Percentiles rank a stretch among this genome's conserved stretches.
phyloP scores from a whole-genome alignment of 179 eudicot genomes.

The Beta corolliflora region DNA sequence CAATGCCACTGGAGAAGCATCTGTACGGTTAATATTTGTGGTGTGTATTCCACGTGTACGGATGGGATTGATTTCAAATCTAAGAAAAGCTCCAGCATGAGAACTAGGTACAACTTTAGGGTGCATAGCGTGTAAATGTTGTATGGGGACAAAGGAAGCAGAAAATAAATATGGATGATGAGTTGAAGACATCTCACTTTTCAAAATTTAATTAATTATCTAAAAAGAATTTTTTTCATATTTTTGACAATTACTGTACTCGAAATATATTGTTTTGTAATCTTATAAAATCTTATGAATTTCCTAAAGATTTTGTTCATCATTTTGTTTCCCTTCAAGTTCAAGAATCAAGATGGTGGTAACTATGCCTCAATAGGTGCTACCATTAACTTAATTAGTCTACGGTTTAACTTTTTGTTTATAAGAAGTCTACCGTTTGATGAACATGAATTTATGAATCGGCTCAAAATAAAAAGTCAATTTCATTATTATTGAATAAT shows the following conservation, averaged over 20 bases:
- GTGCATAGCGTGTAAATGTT: slow-evolving; percentile 29
- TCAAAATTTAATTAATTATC: neutral
- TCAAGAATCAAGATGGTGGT: slow-evolving; percentile 25
- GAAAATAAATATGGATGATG: slow-evolving; percentile 9
- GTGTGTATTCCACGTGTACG: slow-evolving; percentile 19
- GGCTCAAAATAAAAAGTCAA: neutral
- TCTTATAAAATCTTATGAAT: neutral
- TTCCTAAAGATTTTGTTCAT: slow-evolving; percentile 18
- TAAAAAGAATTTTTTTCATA: too few relatives aligned
- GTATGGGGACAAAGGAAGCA: slow-evolving; percentile 40
- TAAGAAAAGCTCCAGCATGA: neutral
- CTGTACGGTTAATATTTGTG: neutral
- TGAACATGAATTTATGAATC: neutral
- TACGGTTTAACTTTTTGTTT: neutral
- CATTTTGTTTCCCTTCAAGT: slow-evolving; percentile 24
- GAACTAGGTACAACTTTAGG: slow-evolving; percentile 10
- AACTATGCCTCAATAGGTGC: slow-evolving; percentile 32
- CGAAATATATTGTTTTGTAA: neutral
- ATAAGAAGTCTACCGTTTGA: too few relatives aligned
- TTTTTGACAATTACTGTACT: neutral
- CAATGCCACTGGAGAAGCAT: neutral
- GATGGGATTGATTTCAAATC: slow-evolving; percentile 1
- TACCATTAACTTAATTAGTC: slow-evolving; percentile 24
- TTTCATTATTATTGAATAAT: too few relatives aligned
- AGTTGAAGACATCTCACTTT: slow-evolving; percentile 7